Base-by-base conservation (phyloP, 129 eudicot genomes). In the Ambrosia artemisiifolia region DNA sequence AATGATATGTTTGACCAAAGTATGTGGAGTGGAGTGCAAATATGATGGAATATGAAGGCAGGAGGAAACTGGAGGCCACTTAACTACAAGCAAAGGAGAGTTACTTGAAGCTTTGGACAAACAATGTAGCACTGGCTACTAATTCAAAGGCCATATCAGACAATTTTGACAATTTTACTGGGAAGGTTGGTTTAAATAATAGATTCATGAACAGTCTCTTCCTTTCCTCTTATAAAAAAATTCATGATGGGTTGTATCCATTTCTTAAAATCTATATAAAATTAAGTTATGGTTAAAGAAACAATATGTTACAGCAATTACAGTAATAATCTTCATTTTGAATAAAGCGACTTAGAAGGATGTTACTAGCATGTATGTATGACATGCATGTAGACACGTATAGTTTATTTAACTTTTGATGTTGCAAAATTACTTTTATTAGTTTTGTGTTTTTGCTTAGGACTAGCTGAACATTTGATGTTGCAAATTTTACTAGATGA, bases 11-110 rank as follows among this genome's bases (percentile, higher is more conserved):
- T 61, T 61, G 44, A 53, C 42, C 99, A 63, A 94, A 94, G 77
- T 88, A 90, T 69, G 97, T 94, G 10, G 99, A 94, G 60, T 94
- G 99, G 99, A 94, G 99, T 76, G 99, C 96, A 69, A 90, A 82
- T 56, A 63, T 84, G 85, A 70, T 94, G 86, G 97, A 94, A 77
- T 96, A 84, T 32, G 92, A 88, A 63, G 97, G 74, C 75, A 88
- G 82, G 75, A 78, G 87, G 70, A 81, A 36, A 71, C 70, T 94
- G 65, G 90, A 94, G 70, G 79, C 80, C 64, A 89, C 91, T n/a
- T 96, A 94, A 79, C 93, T 94, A 75, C 85, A 86, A 49, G 96
- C 99, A 59, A 94, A 94, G 85, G 90, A 94, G 85, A 46, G 78
- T 3, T 78, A 91, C 20, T 75, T 90, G 76, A 86, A 91, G 77